phyloP scores from a whole-genome alignment of 495 filamentous ascomycete species.

The Ascobolus immersus region DNA sequence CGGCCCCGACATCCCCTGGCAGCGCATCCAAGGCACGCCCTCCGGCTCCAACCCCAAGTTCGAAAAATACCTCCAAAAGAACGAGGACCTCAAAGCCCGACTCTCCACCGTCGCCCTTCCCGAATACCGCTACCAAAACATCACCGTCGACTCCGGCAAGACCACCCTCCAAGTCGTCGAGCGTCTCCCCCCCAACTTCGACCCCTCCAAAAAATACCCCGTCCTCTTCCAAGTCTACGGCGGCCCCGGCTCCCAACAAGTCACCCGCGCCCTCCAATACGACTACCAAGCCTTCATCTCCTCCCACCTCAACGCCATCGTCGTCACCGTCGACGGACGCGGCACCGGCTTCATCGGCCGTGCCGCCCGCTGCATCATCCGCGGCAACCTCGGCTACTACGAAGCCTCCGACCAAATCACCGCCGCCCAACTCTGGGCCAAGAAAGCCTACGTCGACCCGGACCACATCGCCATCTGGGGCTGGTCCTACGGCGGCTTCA shows the following conservation, averaged over 20 bases:
- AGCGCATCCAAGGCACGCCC: slow-evolving; percentile 67
- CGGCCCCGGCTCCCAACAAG: slow-evolving; percentile 69
- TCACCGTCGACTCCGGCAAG: slow-evolving; percentile 61
- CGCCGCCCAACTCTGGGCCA: slow-evolving; percentile 62
- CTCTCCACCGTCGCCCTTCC: slow-evolving; percentile 60
- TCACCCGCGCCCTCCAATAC: slow-evolving; percentile 54
- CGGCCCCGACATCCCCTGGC: slow-evolving; percentile 73
- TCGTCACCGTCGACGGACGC: slow-evolving; percentile 80
- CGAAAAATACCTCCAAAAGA: slow-evolving; percentile 51
- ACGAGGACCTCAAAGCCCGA: slow-evolving; percentile 36
- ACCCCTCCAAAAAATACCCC: slow-evolving; percentile 62
- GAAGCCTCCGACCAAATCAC: slow-evolving; percentile 82
- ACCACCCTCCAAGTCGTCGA: slow-evolving; percentile 66
- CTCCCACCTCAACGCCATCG: slow-evolving; percentile 69
- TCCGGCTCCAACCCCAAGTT: slow-evolving; percentile 21
- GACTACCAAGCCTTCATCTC: slow-evolving; percentile 85
- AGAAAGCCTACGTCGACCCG: slow-evolving; percentile 61
- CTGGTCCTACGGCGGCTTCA: slow-evolving; percentile 93
- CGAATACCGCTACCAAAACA: slow-evolving; percentile 53
- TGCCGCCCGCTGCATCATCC: slow-evolving; percentile 50
- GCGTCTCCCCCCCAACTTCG: slow-evolving; percentile 72
- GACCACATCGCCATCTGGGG: slow-evolving; percentile 81
- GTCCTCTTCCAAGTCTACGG: slow-evolving; percentile 86
- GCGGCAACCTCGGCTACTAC: slow-evolving; percentile 59
- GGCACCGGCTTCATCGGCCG: slow-evolving; percentile 83